These are phyloP conservation scores for Dionaea muscipula DNA, from an alignment of 179 eudicot species.

Conservation along the genomic window DNA sequence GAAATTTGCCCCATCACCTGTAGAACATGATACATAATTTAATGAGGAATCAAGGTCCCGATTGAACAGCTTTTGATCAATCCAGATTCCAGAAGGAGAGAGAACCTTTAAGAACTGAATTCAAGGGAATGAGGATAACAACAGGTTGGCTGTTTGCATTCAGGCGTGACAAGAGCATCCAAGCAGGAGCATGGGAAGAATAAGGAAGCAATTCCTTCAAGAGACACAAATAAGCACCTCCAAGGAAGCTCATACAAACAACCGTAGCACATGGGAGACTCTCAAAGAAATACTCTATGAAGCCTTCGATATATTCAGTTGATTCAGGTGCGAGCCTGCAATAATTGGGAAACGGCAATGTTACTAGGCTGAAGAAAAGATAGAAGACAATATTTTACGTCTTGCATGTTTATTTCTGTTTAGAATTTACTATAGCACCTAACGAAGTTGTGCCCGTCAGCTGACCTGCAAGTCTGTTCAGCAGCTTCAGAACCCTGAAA, in stretches of 20 bases:
- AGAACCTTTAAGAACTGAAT: conserved; percentile 53
- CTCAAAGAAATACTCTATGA: conserved; percentile 35
- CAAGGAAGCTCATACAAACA: conserved; percentile 58
- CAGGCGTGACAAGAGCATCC: conserved; percentile 58
- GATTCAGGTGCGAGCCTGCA: conserved; percentile 52
- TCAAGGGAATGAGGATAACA: conserved; percentile 42
- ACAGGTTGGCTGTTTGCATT: conserved; percentile 51
- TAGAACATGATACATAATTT: neutral
- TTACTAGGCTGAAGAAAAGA: neutral
- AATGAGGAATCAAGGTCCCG: neutral
- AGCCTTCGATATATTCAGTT: conserved; percentile 25
- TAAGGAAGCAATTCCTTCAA: conserved; percentile 34
- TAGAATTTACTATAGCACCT: conserved; percentile 17
- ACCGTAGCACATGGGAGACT: conserved; percentile 48
- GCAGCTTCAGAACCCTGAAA: conserved; percentile 29
- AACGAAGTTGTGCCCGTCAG: conserved; percentile 22
- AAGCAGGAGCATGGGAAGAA: conserved; percentile 25
- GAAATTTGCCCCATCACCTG: conserved; percentile 20
- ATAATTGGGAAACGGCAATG: conserved; percentile 2
- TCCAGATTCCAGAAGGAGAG: neutral
- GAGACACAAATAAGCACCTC: conserved; percentile 39
- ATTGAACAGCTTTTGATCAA: neutral
- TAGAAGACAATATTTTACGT: neutral
- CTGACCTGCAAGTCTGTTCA: conserved; percentile 14
- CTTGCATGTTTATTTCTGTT: neutral